Base-by-base conservation (phyloP, 1,284 basidiomycete species). In the Ganoderma multipileum region DNA sequence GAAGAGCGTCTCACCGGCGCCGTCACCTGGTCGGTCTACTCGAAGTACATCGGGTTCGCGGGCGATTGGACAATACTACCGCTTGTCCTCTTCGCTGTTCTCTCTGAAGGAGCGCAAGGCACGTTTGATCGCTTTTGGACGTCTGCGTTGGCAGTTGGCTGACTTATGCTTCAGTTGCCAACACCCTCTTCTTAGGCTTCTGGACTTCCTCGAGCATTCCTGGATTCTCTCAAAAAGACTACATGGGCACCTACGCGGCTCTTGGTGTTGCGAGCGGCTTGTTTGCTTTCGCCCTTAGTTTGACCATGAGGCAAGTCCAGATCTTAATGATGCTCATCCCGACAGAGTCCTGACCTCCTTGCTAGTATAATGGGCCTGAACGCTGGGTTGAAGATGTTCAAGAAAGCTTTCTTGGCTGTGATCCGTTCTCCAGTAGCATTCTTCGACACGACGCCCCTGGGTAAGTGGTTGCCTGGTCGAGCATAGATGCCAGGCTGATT, bases 371-470 rank as follows among this genome's bases (percentile, higher is more conserved):
- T 86, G 71, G 83, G 83, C 63, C 80, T 91, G 36, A 81, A 83
- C 6, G 91, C 90, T 0, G 89, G 89, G 72, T 77, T 89, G 70
- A 83, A 79, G 23, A 81, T 95, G 54, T 94, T 93, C 80, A 85
- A 82, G 73, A 79, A 80, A 58, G 87, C 89, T 12, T 81, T 91
- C 61, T 79, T 74, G 36, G 83, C 83, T 26, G 87, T 95, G 12
- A 79, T 93, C 26, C 80, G 83, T 11, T 92, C 93, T 0, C 92
- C 93, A 0, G 82, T 91, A 55, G 85, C 89, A 3, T 95, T 94
- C 81, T 95, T 95, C 76, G 95, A 96, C 73, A 92, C 90, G 0
- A 95, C 93, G 0, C 94, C 95, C 0, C 86, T 92, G 66, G 94
- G 94, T 79, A 79, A 52, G 66, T n/a, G 20, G 11, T 1, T 18